Evolutionary conservation across 768 basidiomycete genomes (phyloP).

Genomic region (Lactifluus volemus): DNA sequence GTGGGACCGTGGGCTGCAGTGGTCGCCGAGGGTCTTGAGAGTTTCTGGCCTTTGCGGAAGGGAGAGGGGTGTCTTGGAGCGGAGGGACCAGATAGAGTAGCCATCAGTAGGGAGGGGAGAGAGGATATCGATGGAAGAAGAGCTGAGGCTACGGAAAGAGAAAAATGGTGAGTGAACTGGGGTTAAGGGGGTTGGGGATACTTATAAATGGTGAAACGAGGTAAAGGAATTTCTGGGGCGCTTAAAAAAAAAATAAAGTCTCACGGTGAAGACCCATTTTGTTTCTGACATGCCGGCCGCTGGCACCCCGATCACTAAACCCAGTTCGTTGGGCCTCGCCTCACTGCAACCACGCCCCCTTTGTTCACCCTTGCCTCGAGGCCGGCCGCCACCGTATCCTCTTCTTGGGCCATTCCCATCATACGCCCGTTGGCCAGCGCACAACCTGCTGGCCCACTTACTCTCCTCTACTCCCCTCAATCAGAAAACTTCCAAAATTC

Average conservation of each 20-base stretch:
- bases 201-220: conserved; percentile 8
- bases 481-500: conserved; percentile 4
- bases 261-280: conserved; percentile 8
- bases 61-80: conserved; percentile 26
- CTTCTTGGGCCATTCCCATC: neutral
- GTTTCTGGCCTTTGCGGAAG: conserved; percentile 22
- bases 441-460: neutral
- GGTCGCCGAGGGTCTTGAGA: conserved; percentile 8
- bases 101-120: conserved; percentile 17
- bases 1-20: conserved; percentile 7
- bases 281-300: neutral
- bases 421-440: neutral
- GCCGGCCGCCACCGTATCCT: neutral
- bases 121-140: conserved; percentile 15
- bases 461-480: conserved; percentile 1
- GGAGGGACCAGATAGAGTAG: conserved; percentile 23
- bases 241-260: neutral
- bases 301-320: conserved; percentile 1
- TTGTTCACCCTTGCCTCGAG: conserved; percentile 8
- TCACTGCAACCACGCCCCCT: conserved; percentile 9
- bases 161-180: conserved; percentile 6
- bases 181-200: neutral
- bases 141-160: conserved; percentile 14
- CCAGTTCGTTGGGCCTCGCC: conserved; percentile 15
- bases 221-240: conserved; percentile 6